Evolutionary conservation across 768 basidiomycete species (phyloP).

Genomic region (Lyophyllum semitale): DNA sequence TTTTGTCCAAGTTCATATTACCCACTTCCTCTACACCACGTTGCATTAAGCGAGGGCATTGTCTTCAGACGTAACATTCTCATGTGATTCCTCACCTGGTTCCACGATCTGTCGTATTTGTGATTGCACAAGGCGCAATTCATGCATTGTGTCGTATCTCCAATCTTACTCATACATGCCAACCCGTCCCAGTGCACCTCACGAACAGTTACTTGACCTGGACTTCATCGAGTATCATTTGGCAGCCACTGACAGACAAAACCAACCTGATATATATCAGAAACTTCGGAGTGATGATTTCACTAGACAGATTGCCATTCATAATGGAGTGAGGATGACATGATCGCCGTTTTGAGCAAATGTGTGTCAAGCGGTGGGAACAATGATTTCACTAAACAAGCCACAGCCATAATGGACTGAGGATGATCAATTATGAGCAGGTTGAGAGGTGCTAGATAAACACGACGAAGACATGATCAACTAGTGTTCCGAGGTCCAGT

Average conservation of each 20-base stretch:
- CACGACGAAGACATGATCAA: no score
- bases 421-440: no score
- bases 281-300: no score
- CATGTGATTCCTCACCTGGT: slow-evolving; percentile 84
- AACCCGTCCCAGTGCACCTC: slow-evolving; percentile 47
- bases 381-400: no score
- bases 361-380: no score
- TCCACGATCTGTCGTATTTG: slow-evolving; percentile 60
- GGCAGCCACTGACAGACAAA: slow-evolving; percentile 81
- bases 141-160: slow-evolving; percentile 84
- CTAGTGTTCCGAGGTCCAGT: no score
- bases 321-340: no score
- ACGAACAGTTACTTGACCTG: slow-evolving; percentile 66
- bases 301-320: no score
- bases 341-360: no score
- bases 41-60: slow-evolving; percentile 70
- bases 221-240: slow-evolving; percentile 76
- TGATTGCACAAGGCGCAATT: slow-evolving; percentile 80
- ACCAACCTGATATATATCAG: no score
- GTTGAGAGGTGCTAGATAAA: no score
- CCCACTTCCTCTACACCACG: slow-evolving; percentile 87
- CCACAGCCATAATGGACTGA: no score
- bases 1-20: slow-evolving; percentile 67
- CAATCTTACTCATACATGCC: slow-evolving; percentile 80
- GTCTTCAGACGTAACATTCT: slow-evolving; percentile 82